Evolutionary conservation across 2,329 filamentous ascomycete genomes (phyloP), one percentile per base, ranked within the genome.

Genomic region (Colletotrichum cordylinicola): DNA sequence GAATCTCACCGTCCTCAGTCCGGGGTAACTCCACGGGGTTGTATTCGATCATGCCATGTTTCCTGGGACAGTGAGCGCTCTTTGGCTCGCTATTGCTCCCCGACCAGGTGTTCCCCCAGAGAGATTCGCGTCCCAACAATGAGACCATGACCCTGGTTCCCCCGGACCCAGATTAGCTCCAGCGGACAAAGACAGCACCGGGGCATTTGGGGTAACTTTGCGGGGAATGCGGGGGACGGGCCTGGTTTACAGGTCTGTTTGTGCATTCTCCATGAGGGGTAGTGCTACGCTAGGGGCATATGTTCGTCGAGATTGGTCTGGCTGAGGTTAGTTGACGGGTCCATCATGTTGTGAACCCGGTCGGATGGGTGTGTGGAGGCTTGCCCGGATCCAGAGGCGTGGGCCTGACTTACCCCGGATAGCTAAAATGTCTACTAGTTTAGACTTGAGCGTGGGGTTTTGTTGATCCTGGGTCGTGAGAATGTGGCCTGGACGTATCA

Each of bases 371-470:
- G 39, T 39, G 66, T 61, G 56, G 71, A 35, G 56, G 58, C 24
- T 7, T 18, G n/a, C 4, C 35, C 35, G 9, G 66, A 8, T 27
- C 65, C 71, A 39, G 33, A 43, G 66, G 43, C 55, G 27, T 70
- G 66, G 66, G 71, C 67, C 66, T 70, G 71, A 74, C 66, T 74
- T 74, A 70, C 71, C 66, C 71, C 71, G 71, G 65, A 64, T 65
- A 43, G 58, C 56, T 70, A 27, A 70, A 21, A 43, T 31, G 16
- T 4, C 6, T 18, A 2, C 29, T 55, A 69, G 3, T 27, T 29
- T 2, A 16, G 15, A 12, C 13, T 39, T 18, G 9, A 9, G 16
- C 33, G 43, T 70, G 39, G 71, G 56, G 24, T 70, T 56, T 70
- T 64, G 66, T 70, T 64, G 33, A 64, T 74, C 58, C 56, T 70